Percentiles rank a stretch among this genome's conserved stretches.
Evolutionary conservation across 2,329 filamentous ascomycete species (phyloP).

Genomic region (Aspergillus oerlinghausenensis): DNA sequence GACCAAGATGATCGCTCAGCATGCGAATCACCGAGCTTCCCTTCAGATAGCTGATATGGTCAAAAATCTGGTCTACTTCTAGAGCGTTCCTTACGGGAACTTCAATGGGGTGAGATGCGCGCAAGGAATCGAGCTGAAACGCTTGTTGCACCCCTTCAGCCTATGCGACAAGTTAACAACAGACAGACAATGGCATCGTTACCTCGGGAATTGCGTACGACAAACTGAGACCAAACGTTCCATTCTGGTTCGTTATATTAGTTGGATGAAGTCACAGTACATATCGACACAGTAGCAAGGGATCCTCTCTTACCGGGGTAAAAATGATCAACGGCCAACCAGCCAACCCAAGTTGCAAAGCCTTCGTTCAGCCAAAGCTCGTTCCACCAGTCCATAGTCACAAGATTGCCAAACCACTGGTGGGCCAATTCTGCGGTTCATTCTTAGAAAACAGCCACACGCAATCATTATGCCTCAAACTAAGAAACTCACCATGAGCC

Average conservation of each 20-base stretch:
- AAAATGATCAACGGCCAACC: slow-evolving; percentile 84
- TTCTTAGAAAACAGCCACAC: slow-evolving; percentile 2
- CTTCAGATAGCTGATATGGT: slow-evolving; percentile 93
- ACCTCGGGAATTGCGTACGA: slow-evolving; percentile 61
- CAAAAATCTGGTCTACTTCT: slow-evolving; percentile 97
- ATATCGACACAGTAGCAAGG: background rate
- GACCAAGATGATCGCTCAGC: slow-evolving; percentile 84
- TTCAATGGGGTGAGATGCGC: slow-evolving; percentile 92
- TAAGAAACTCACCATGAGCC: slow-evolving; percentile 59
- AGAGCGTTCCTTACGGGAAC: slow-evolving; percentile 90
- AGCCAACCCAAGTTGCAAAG: slow-evolving; percentile 97
- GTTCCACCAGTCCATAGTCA: slow-evolving; percentile 97
- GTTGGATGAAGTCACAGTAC: background rate
- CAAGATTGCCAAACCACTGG: slow-evolving; percentile 93
- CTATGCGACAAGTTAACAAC: slow-evolving; percentile 42
- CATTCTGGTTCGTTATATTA: slow-evolving; percentile 57
- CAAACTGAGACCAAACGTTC: slow-evolving; percentile 97
- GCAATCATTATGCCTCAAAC: background rate
- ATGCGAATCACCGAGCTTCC: slow-evolving; percentile 95
- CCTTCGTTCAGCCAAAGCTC: slow-evolving; percentile 93
- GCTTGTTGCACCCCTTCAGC: slow-evolving; percentile 91
- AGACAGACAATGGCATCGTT: slow-evolving; percentile 31
- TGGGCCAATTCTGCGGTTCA: slow-evolving; percentile 69
- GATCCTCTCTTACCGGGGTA: slow-evolving; percentile 59
- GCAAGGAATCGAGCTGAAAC: slow-evolving; percentile 82